Evolutionary conservation across 768 basidiomycete genomes (phyloP).

Genomic region (Suillus spraguei): DNA sequence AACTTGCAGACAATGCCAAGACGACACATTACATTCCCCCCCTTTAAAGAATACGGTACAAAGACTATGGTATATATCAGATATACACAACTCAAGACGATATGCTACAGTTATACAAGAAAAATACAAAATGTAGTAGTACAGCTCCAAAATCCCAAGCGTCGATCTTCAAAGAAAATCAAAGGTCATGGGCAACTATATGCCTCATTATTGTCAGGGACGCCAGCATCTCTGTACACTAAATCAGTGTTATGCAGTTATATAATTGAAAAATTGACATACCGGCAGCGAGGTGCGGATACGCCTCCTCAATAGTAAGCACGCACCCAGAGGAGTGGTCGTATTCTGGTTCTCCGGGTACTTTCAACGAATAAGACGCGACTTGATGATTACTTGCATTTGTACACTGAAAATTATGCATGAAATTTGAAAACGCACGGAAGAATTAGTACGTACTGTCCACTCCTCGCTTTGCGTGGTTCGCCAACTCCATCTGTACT

Average conservation of each 20-base stretch:
- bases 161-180: constrained; percentile 12
- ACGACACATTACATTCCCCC: not conserved
- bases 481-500: constrained; percentile 62
- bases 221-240: constrained; percentile 55
- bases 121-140: constrained; percentile 15
- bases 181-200: constrained; percentile 50
- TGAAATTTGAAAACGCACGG: not conserved
- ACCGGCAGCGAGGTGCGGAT: constrained; percentile 59
- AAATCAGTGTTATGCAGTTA: constrained; percentile 16
- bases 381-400: constrained; percentile 52
- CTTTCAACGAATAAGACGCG: constrained; percentile 62
- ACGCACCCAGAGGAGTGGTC: constrained; percentile 58
- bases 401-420: constrained; percentile 47
- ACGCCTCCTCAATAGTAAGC: constrained; percentile 65
- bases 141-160: constrained; percentile 1
- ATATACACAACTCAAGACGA: constrained; percentile 13
- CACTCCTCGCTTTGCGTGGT: constrained; percentile 57
- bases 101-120: constrained; percentile 6
- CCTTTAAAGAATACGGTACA: not conserved
- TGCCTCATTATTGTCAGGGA: constrained; percentile 67
- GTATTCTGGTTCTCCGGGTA: constrained; percentile 57
- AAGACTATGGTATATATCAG: not conserved
- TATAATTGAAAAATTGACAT: constrained; percentile 21
- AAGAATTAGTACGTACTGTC: constrained; percentile 47
- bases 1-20: not conserved